Evolutionary conservation across 768 basidiomycete genomes (phyloP).

Genomic region (Megacollybia marginata): DNA sequence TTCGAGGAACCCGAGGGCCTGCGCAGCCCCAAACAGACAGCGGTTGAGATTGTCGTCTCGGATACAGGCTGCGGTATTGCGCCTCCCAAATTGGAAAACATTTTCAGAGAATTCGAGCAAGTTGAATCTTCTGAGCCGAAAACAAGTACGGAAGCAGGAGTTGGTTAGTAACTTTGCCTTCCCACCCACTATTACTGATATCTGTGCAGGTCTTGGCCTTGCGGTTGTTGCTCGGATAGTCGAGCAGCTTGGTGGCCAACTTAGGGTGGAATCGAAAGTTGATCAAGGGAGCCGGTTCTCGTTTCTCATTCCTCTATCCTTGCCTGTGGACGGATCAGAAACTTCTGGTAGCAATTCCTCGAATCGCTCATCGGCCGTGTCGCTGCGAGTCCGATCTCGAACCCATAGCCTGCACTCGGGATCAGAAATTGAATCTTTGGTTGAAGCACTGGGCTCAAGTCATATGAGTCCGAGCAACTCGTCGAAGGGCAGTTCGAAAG

Average conservation of each 20-base stretch:
- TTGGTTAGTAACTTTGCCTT: slow-evolving; percentile 29
- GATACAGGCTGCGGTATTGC: slow-evolving; percentile 74
- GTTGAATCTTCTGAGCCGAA: slow-evolving; percentile 48
- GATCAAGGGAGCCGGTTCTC: slow-evolving; percentile 66
- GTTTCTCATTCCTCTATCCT: slow-evolving; percentile 45
- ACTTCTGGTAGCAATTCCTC: slow-evolving; percentile 14
- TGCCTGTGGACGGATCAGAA: not conserved
- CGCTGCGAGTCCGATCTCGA: not conserved
- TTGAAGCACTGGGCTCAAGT: slow-evolving; percentile 38
- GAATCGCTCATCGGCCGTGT: slow-evolving; percentile 1
- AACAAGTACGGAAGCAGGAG: slow-evolving; percentile 29
- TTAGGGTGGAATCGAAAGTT: slow-evolving; percentile 69
- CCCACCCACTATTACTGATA: not conserved
- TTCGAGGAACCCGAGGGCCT: slow-evolving; percentile 45
- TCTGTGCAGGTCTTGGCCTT: slow-evolving; percentile 51
- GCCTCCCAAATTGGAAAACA: slow-evolving; percentile 56
- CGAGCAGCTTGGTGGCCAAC: slow-evolving; percentile 70
- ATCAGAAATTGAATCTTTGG: slow-evolving; percentile 37
- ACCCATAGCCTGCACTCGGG: slow-evolving; percentile 8
- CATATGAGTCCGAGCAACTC: slow-evolving; percentile 17
- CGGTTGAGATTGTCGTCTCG: slow-evolving; percentile 61
- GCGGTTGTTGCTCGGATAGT: slow-evolving; percentile 79
- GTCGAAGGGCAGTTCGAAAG: not conserved
- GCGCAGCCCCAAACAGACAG: slow-evolving; percentile 34
- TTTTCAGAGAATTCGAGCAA: slow-evolving; percentile 77